Evolutionary conservation across 768 basidiomycete genomes (phyloP).

Genomic region (Amanita rubescens): DNA sequence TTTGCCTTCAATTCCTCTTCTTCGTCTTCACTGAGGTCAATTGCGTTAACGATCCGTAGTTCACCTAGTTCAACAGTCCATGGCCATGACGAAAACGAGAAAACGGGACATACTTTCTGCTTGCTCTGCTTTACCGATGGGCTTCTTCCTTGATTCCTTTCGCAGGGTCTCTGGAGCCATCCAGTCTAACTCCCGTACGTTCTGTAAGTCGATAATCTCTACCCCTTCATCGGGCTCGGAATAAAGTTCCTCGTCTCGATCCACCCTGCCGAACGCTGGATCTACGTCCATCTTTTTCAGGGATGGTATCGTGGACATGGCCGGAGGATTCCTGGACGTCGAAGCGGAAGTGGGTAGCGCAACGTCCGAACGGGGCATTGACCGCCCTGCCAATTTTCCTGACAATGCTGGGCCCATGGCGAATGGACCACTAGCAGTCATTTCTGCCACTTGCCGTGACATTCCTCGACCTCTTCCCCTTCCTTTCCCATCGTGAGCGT

Average conservation of each 20-base stretch:
- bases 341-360: conserved; percentile 31
- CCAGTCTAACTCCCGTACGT: conserved; percentile 75
- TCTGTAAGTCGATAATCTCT: conserved; percentile 79
- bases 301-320: conserved; percentile 41
- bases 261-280: conserved; percentile 17
- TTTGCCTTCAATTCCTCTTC: conserved; percentile 76
- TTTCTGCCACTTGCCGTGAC: conserved; percentile 49
- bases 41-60: conserved; percentile 47
- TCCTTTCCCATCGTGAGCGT: conserved; percentile 42
- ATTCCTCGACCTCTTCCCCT: conserved; percentile 48
- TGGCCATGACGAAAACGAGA: neutral
- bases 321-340: conserved; percentile 41
- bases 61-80: conserved; percentile 13
- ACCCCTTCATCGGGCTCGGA: conserved; percentile 86
- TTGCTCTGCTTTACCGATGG: conserved; percentile 40
- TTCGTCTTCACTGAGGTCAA: conserved; percentile 69
- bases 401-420: conserved; percentile 77
- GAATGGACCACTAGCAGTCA: conserved; percentile 84
- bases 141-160: conserved; percentile 34
- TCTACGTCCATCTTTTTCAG: conserved; percentile 33
- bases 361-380: conserved; percentile 50
- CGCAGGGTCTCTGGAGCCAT: conserved; percentile 77
- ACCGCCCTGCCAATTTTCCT: conserved; percentile 45
- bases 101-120: conserved; percentile 9
- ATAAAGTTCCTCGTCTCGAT: conserved; percentile 62